A percentile compares a stretch with the other conserved stretches of the same genome.
Conservation (phyloP, 2,329 filamentous ascomycete genomes). For the Neofusicoccum ribis region DNA sequence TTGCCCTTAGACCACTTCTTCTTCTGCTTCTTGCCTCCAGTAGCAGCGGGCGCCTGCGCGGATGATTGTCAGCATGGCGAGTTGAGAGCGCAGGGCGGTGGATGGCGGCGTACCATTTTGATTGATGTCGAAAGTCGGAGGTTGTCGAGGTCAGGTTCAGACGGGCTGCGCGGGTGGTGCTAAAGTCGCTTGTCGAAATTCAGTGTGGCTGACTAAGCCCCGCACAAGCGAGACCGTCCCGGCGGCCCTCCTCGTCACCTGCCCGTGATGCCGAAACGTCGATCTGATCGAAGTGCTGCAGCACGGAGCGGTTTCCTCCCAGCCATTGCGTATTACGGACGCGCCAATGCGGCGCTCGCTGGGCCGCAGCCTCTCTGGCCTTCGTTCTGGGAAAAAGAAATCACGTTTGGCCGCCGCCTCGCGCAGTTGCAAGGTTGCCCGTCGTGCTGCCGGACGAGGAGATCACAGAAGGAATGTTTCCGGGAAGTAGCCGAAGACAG, state of each 20-base stretch:
- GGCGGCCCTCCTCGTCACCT: neutral
- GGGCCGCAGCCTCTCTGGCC: neutral
- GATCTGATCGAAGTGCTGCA: neutral
- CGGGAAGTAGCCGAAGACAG: neutral
- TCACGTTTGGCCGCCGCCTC: neutral
- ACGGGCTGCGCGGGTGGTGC: slow-evolving; percentile 1
- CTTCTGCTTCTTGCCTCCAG: slow-evolving; percentile 78
- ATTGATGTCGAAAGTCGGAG: slow-evolving; percentile 35
- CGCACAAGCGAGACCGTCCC: neutral
- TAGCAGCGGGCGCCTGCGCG: slow-evolving; percentile 53
- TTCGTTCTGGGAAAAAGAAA: neutral
- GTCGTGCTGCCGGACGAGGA: neutral
- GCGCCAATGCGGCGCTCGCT: slow-evolving; percentile 1
- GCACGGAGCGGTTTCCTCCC: neutral
- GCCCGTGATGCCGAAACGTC: neutral
- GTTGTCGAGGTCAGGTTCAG: slow-evolving; percentile 19
- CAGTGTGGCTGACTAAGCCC: slow-evolving; percentile 14
- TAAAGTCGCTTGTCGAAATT: slow-evolving; percentile 20
- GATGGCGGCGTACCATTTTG: slow-evolving; percentile 42
- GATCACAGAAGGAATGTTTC: neutral
- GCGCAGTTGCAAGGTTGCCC: neutral
- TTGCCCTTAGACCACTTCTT: slow-evolving; percentile 75
- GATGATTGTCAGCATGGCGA: slow-evolving; percentile 2
- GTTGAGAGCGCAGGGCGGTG: neutral
- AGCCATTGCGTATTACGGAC: neutral